Evolutionary conservation across 202 grass and related monocot species (phyloP).

Genomic region (Bolboschoenoplectus hybrid): DNA sequence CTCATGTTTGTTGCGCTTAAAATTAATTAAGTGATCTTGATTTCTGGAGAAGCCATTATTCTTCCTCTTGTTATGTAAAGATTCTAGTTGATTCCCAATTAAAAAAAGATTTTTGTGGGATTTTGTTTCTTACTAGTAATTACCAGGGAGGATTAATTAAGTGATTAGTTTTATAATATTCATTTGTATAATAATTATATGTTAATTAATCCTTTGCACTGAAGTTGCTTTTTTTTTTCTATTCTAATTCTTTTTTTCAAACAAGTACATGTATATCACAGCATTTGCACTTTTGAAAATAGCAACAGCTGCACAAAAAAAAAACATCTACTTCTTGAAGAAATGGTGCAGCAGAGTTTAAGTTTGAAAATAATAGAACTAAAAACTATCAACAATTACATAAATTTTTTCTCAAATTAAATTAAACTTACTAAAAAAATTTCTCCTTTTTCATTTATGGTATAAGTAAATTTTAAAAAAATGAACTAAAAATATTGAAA

Average conservation of each 20-base stretch:
- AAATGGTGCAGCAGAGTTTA: neutral
- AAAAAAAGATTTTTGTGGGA: neutral
- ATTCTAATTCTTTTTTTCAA: neutral
- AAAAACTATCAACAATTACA: neutral
- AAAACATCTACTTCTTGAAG: neutral
- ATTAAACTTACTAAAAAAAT: neutral
- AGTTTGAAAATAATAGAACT: neutral
- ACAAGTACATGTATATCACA: neutral
- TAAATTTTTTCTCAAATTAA: neutral
- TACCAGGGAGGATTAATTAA: neutral
- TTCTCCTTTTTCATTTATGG: neutral
- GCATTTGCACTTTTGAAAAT: slow-evolving; percentile 16
- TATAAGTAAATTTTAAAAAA: neutral
- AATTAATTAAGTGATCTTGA: neutral
- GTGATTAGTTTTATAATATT: neutral
- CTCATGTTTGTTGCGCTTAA: neutral
- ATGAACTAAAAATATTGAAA: neutral
- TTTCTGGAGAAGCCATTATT: neutral
- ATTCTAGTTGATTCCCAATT: slow-evolving; percentile 18
- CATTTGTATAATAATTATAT: neutral
- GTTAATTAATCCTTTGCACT: neutral
- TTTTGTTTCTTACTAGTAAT: neutral
- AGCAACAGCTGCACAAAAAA: neutral
- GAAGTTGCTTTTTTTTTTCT: neutral
- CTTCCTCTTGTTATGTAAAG: slow-evolving; percentile 7